Evolutionary conservation across 2,329 filamentous ascomycete genomes (phyloP), one percentile per base, ranked within the genome.

Genomic region (Colletotrichum cereale): DNA sequence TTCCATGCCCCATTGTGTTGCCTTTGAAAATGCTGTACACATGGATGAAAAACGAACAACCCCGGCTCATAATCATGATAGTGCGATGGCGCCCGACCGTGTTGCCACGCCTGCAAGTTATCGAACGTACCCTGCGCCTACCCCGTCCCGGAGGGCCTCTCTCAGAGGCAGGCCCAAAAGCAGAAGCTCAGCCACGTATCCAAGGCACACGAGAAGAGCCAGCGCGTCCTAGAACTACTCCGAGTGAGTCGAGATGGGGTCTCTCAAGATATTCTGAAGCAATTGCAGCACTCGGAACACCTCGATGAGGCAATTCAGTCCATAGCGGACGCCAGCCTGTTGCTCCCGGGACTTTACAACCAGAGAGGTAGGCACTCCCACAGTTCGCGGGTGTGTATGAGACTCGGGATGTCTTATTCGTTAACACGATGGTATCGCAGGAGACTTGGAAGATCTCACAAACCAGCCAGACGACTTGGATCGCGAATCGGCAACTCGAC

Each of bases 121-220:
- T 21, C 66, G 5, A 60, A 65, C 12, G 34, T 2, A 7, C 52
- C 53, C 21, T 69, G 66, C 44, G 60, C 47, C n/a, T 69, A 69
- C 14, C 66, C 61, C 18, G 66, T 69, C 2, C 66, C 66, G 4
- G 66, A 69, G 42, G 66, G 66, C 7, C 53, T 69, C n/a, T 69
- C 66, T 2, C 52, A 29, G 53, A 57, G 29, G 3, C 21, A 69
- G 53, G 66, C 66, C 4, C 61, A 65, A 29, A 69, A 65, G 18
- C 52, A 58, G 44, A 65, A 65, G 44, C 44, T 69, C 5, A 69
- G 14, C 34, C 11, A 47, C 44, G 29, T 65, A 8, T 64, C 53
- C 1, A 60, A 31, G 44, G 66, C 66, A 11, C 66, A 69, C 12
- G 66, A 69, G 61, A 65, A 36, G n/a, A 60, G 66, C 44, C 61